A percentile compares a stretch with the other conserved stretches of the same genome.
Evolutionary conservation across 1,139 yeast genomes (phyloP).

Genomic region (Sugiyamaella pinicola): DNA sequence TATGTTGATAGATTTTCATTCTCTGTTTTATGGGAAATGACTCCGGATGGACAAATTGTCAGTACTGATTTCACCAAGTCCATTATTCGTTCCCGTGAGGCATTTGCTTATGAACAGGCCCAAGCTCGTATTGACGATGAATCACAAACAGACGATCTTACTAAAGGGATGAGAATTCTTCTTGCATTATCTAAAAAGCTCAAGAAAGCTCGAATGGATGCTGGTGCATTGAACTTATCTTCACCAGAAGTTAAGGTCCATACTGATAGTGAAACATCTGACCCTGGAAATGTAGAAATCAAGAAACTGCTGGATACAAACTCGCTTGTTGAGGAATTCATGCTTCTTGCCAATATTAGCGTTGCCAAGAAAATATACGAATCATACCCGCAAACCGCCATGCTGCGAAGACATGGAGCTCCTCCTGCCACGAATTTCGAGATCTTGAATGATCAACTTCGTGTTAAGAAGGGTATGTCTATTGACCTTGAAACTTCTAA

Average conservation of each 20-base stretch:
- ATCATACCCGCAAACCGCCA: conserved; percentile 96
- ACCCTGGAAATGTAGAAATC: conserved; percentile 94
- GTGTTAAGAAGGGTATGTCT: conserved; percentile 72
- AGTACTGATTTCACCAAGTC: conserved; percentile 82
- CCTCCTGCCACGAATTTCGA: conserved; percentile 97
- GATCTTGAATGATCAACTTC: conserved; percentile 80
- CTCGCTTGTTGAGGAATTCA: conserved; percentile 95
- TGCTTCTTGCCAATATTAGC: conserved; percentile 95
- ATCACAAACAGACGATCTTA: conserved; percentile 76
- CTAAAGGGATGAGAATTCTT: conserved; percentile 85
- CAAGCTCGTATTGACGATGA: conserved; percentile 86
- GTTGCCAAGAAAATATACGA: conserved; percentile 92
- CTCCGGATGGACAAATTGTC: conserved; percentile 83
- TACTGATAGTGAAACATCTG: conserved; percentile 95
- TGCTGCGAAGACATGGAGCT: conserved; percentile 90
- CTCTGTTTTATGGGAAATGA: conserved; percentile 94
- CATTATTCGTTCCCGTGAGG: conserved; percentile 87
- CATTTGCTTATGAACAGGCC: conserved; percentile 93
- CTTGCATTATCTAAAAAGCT: conserved; percentile 76
- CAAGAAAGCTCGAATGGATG: conserved; percentile 82
- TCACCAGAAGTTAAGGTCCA: conserved; percentile 98
- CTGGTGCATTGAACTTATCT: conserved; percentile 95
- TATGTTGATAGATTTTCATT: conserved; percentile 96
- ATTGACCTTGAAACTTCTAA: conserved; percentile 84
- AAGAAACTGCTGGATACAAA: conserved; percentile 87